Evolutionary conservation across 169 alveolate genomes (phyloP).

Genomic region (Cryptosporidium ryanae): DNA sequence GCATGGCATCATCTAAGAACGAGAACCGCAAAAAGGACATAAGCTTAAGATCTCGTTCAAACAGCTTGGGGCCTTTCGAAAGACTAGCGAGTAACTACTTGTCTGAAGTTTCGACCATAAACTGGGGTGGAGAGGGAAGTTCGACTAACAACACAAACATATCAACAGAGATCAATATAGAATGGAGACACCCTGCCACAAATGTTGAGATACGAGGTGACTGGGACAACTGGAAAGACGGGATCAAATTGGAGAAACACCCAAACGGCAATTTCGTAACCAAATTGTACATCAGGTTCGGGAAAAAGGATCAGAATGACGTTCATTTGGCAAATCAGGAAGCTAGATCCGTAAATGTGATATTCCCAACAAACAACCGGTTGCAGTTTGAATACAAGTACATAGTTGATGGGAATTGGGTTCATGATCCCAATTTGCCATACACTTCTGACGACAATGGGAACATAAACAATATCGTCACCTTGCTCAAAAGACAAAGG

Average conservation of each 20-base stretch:
- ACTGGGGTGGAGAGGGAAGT: conserved; percentile 9
- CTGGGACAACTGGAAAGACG: conserved; percentile 87
- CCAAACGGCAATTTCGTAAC: conserved; percentile 50
- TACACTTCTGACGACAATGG: conserved; percentile 81
- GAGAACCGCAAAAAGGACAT: conserved; percentile 14
- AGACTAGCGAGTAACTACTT: conserved; percentile 41
- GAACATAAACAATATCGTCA: conserved; percentile 82
- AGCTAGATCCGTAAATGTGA: conserved; percentile 4
- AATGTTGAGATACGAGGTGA: conserved; percentile 84
- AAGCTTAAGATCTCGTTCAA: conserved; percentile 64
- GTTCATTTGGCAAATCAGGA: background rate
- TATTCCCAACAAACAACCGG: conserved; percentile 41
- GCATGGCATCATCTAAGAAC: background rate
- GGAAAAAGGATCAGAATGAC: conserved; percentile 1
- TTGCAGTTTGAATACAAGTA: conserved; percentile 83
- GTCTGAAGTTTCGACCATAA: conserved; percentile 33
- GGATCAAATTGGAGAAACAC: conserved; percentile 76
- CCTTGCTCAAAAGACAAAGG: conserved; percentile 58
- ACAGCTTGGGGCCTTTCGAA: conserved; percentile 66
- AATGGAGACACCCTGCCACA: conserved; percentile 76
- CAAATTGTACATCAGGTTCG: conserved; percentile 37
- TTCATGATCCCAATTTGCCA: conserved; percentile 80
- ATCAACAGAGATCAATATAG: conserved; percentile 42
- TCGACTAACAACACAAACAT: conserved; percentile 19
- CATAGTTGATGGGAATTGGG: conserved; percentile 89